A percentile compares a stretch with the other conserved stretches of the same genome.
phyloP scores from a whole-genome alignment of 1,284 basidiomycete species.

The Sporisorium reilianum region DNA sequence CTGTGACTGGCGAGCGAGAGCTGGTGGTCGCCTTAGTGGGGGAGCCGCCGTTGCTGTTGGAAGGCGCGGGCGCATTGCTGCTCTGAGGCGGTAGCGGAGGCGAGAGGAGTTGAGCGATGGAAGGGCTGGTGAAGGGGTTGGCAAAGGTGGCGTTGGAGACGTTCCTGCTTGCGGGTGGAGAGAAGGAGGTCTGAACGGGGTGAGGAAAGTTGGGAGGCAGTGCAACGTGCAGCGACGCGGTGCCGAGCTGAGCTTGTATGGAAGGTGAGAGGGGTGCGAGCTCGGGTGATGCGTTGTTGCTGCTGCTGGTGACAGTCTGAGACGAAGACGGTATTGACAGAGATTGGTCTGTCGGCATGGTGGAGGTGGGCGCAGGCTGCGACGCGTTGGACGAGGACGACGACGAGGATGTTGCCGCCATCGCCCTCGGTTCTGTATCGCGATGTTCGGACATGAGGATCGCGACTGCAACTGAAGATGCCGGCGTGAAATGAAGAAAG shows the following conservation, averaged over 20 bases:
- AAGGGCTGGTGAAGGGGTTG: slow-evolving; percentile 39
- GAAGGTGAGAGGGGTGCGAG: slow-evolving; percentile 17
- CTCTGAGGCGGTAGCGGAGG: slow-evolving; percentile 20
- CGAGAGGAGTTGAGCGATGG: slow-evolving; percentile 44
- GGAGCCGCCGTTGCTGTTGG: slow-evolving; percentile 10
- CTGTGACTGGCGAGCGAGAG: slow-evolving; percentile 9
- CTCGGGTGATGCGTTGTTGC: background rate
- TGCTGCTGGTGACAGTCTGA: background rate
- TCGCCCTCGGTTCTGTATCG: background rate
- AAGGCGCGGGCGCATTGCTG: slow-evolving; percentile 4
- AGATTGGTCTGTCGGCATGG: slow-evolving; percentile 1
- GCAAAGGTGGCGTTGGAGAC: slow-evolving; percentile 23
- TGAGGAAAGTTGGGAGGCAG: slow-evolving; percentile 59
- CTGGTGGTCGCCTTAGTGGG: slow-evolving; percentile 13
- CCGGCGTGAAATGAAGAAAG: background rate
- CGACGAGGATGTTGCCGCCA: background rate
- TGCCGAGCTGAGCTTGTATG: slow-evolving; percentile 21
- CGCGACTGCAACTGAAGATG: background rate
- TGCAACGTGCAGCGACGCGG: slow-evolving; percentile 51
- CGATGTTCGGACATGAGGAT: slow-evolving; percentile 2
- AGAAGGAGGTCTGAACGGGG: slow-evolving; percentile 56
- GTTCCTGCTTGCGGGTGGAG: slow-evolving; percentile 41
- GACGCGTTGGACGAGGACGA: background rate
- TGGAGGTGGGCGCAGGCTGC: background rate
- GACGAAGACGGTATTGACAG: slow-evolving; percentile 16